These are phyloP conservation scores for Sporormia fimetaria DNA, from an alignment of 495 filamentous ascomycete genomes.

Conservation along the genomic window DNA sequence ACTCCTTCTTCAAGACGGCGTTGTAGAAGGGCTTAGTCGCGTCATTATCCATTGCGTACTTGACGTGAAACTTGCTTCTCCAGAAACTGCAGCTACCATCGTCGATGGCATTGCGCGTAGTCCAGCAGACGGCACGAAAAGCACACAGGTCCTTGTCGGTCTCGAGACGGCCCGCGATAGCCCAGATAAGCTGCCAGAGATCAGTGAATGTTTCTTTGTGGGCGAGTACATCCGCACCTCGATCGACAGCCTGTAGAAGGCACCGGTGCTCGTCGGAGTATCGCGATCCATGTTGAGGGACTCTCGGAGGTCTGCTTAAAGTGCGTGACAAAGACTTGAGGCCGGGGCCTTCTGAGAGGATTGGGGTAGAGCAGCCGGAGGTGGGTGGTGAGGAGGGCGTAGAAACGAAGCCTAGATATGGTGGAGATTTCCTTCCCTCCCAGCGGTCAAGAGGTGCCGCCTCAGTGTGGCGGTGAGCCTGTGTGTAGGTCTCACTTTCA, in stretches of 20 bases:
- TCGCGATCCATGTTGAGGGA: neutral
- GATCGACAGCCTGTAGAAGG: slow-evolving; percentile 14
- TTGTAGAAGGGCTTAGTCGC: slow-evolving; percentile 9
- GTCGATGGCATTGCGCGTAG: slow-evolving; percentile 27
- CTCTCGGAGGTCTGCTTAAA: no score
- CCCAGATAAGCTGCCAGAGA: slow-evolving; percentile 26
- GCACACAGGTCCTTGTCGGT: slow-evolving; percentile 26
- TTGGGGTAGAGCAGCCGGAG: no score
- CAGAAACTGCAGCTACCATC: slow-evolving; percentile 27
- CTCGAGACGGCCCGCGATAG: slow-evolving; percentile 28
- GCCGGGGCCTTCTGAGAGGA: no score
- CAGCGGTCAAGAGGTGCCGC: no score
- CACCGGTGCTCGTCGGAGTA: neutral
- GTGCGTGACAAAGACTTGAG: no score
- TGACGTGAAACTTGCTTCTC: slow-evolving; percentile 24
- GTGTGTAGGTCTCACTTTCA: no score
- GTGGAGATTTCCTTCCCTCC: no score
- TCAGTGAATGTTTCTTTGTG: no score
- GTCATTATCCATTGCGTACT: slow-evolving; percentile 14
- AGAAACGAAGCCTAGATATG: no score
- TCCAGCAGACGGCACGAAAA: slow-evolving; percentile 24
- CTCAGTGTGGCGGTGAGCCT: no score
- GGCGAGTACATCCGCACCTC: neutral
- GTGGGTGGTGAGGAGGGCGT: no score
- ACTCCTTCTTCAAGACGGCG: slow-evolving; percentile 19